Evolutionary conservation across 176 grass and related monocot species (phyloP).

Genomic region (Poa pratensis): DNA sequence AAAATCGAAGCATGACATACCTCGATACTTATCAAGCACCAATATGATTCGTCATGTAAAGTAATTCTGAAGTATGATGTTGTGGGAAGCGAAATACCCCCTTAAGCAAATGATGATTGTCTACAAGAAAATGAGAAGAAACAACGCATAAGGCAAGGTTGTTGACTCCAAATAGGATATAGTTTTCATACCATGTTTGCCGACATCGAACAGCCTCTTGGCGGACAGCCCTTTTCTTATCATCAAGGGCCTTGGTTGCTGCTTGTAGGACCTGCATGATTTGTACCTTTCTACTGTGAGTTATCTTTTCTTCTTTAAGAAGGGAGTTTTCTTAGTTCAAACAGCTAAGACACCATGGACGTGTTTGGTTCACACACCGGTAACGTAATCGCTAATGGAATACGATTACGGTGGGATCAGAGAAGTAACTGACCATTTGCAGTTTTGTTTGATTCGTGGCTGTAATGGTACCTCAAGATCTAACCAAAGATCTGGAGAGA

Average conservation of each 20-base stretch:
- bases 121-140: slow-evolving; percentile 45
- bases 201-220: slow-evolving; percentile 83
- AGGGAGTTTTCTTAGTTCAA: slow-evolving; percentile 13
- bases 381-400: background rate
- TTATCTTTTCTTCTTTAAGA: slow-evolving; percentile 19
- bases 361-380: no score
- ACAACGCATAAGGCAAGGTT: background rate
- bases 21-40: slow-evolving; percentile 25
- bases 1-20: background rate
- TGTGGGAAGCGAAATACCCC: slow-evolving; percentile 16
- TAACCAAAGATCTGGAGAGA: no score
- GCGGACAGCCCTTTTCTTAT: slow-evolving; percentile 81
- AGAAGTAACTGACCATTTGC: no score
- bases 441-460: no score
- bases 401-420: no score
- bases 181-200: slow-evolving; percentile 74
- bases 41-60: background rate
- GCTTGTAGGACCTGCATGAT: slow-evolving; percentile 68
- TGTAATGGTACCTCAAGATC: no score
- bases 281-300: slow-evolving; percentile 23
- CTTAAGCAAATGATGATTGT: slow-evolving; percentile 64
- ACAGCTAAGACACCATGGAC: slow-evolving; percentile 6
- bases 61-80: background rate
- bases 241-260: slow-evolving; percentile 83
- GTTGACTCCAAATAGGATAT: background rate